A percentile compares a stretch with the other conserved stretches of the same genome.
Evolutionary conservation across 75 land plant genomes (phyloP).

Genomic region (Cupressus sempervirens): DNA sequence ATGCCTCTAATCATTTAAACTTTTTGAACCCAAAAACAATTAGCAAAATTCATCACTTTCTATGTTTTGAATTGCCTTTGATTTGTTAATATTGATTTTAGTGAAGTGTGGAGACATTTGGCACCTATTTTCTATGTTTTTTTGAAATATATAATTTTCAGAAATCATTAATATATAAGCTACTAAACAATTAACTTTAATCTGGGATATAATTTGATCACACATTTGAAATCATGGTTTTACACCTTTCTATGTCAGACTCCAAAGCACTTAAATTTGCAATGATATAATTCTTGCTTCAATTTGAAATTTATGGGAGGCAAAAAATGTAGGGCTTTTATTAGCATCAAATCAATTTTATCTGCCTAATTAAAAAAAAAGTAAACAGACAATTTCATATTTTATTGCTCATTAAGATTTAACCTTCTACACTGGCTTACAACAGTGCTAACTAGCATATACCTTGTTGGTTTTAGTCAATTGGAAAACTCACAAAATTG

Average conservation of each 20-base stretch:
- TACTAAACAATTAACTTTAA: background rate
- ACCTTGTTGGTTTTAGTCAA: background rate
- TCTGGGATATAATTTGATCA: background rate
- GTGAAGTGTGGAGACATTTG: background rate
- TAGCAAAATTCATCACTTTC: background rate
- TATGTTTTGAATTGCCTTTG: background rate
- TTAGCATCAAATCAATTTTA: background rate
- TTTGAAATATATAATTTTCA: background rate
- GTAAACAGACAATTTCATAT: background rate
- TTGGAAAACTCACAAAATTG: background rate
- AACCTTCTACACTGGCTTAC: background rate
- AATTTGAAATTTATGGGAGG: background rate
- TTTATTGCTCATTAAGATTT: background rate
- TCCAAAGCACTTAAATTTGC: background rate
- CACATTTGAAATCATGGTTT: background rate
- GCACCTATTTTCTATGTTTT: background rate
- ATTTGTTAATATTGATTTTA: background rate
- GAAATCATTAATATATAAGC: background rate
- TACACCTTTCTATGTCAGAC: background rate
- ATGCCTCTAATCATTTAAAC: background rate
- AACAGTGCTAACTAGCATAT: background rate
- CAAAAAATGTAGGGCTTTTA: background rate
- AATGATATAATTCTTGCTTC: background rate
- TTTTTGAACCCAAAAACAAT: background rate
- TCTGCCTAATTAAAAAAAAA: background rate